phyloP scores from a whole-genome alignment of 352 stramenopile species.

The Pythium biforme region DNA sequence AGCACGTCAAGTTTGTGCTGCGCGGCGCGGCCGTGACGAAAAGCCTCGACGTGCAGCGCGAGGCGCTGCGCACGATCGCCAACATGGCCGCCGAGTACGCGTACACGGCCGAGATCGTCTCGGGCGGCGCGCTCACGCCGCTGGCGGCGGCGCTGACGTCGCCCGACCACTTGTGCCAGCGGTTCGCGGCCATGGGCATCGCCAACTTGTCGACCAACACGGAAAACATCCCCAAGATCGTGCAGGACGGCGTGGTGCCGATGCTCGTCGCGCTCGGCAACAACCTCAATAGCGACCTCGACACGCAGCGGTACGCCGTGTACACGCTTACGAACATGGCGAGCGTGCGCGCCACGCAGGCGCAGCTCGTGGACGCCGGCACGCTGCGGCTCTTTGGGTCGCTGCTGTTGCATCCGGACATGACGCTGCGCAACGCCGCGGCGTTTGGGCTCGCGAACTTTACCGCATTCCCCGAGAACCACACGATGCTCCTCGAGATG shows the following conservation, averaged over 20 bases:
- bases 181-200: constrained; percentile 94
- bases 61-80: constrained; percentile 91
- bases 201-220: constrained; percentile 94
- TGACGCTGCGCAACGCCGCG: constrained; percentile 85
- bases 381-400: constrained; percentile 69
- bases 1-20: constrained; percentile 96
- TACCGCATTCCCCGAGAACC: constrained; percentile 90
- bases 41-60: constrained; percentile 91
- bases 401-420: constrained; percentile 78
- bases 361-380: constrained; percentile 73
- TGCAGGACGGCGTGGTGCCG: constrained; percentile 88
- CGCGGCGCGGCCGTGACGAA: constrained; percentile 46
- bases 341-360: constrained; percentile 80
- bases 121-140: constrained; percentile 84
- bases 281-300: constrained; percentile 86
- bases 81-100: constrained; percentile 96
- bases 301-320: constrained; percentile 92
- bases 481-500: constrained; percentile 76
- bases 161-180: constrained; percentile 90
- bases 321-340: constrained; percentile 94
- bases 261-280: constrained; percentile 85
- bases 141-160: constrained; percentile 89
- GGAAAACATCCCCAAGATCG: constrained; percentile 88
- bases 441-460: constrained; percentile 94
- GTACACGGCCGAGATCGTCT: constrained; percentile 92